Evolutionary conservation across 1,139 yeast genomes (phyloP).

Genomic region (Maudiozyma humilis): DNA sequence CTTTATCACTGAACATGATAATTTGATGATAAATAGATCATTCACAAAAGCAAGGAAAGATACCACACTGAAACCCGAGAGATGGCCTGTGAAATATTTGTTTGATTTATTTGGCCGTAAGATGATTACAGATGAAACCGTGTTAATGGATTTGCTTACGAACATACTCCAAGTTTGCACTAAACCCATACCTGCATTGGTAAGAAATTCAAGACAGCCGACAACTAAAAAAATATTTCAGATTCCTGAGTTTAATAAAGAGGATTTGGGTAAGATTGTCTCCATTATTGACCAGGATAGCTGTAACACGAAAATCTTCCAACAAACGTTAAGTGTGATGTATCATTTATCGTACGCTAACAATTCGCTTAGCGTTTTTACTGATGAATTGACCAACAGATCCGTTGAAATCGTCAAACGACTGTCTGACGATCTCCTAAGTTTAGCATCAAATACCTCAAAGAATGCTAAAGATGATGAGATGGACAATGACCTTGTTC

Average conservation of each 20-base stretch:
- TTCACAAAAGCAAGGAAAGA: conserved; percentile 33
- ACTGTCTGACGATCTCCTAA: conserved; percentile 50
- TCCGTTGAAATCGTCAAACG: conserved; percentile 56
- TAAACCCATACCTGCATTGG: conserved; percentile 53
- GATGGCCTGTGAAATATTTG: conserved; percentile 66
- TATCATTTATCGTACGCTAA: conserved; percentile 61
- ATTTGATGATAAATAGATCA: conserved; percentile 41
- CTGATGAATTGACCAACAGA: conserved; percentile 56
- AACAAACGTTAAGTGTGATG: conserved; percentile 76
- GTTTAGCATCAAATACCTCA: conserved; percentile 42
- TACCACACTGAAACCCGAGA: conserved; percentile 38
- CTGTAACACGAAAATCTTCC: conserved; percentile 78
- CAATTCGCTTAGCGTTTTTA: conserved; percentile 58
- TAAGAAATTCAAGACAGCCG: conserved; percentile 28
- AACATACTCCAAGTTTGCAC: conserved; percentile 71
- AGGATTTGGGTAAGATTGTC: conserved; percentile 55
- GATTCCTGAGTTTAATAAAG: conserved; percentile 59
- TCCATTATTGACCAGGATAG: conserved; percentile 74
- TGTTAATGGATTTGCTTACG: conserved; percentile 69
- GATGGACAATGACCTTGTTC: conserved; percentile 46
- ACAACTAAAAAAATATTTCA: conserved; percentile 35
- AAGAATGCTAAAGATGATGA: conserved; percentile 37
- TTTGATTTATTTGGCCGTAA: conserved; percentile 55
- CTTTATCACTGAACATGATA: conserved; percentile 76
- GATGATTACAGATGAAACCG: conserved; percentile 60